Evolutionary conservation across 2,329 filamentous ascomycete species (phyloP).

Genomic region (Talaromyces amestolkiae): DNA sequence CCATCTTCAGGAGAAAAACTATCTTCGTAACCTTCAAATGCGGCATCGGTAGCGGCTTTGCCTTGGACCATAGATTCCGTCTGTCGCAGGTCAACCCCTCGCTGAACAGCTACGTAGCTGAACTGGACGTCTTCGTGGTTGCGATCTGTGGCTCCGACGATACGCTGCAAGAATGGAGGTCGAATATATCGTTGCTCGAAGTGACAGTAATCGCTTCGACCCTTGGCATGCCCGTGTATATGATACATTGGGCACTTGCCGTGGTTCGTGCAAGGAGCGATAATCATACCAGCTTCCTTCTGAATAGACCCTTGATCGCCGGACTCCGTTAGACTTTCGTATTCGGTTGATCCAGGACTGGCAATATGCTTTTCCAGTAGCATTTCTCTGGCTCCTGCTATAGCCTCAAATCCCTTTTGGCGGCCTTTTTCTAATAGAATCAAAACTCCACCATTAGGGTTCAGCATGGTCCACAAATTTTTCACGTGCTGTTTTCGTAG

Average conservation of each 20-base stretch:
- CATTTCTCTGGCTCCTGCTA: slow-evolving; percentile 78
- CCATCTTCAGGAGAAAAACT: slow-evolving; percentile 17
- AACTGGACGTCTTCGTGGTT: slow-evolving; percentile 92
- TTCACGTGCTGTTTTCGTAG: slow-evolving; percentile 75
- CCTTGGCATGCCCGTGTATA: slow-evolving; percentile 64
- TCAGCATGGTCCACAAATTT: slow-evolving; percentile 85
- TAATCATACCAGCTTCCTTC: slow-evolving; percentile 63
- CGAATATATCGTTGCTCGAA: slow-evolving; percentile 87
- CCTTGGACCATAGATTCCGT: slow-evolving; percentile 49
- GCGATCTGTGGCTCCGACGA: slow-evolving; percentile 64
- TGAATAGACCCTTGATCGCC: slow-evolving; percentile 28
- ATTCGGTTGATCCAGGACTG: slow-evolving; percentile 53
- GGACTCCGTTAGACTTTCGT: slow-evolving; percentile 39
- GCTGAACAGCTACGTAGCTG: slow-evolving; percentile 81
- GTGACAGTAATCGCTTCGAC: slow-evolving; percentile 85
- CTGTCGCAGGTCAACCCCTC: slow-evolving; percentile 63
- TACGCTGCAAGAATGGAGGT: slow-evolving; percentile 74
- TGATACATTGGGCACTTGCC: slow-evolving; percentile 83
- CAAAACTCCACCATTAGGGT: slow-evolving; percentile 79
- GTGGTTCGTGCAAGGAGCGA: slow-evolving; percentile 79
- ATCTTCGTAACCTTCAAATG: slow-evolving; percentile 69
- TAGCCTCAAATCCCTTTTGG: slow-evolving; percentile 85
- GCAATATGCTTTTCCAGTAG: slow-evolving; percentile 72
- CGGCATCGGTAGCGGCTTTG: slow-evolving; percentile 58
- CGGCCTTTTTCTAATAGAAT: slow-evolving; percentile 89